These are phyloP conservation scores for Claviceps digitariae DNA, from an alignment of 2,329 filamentous ascomycete species.

Conservation along the genomic window DNA sequence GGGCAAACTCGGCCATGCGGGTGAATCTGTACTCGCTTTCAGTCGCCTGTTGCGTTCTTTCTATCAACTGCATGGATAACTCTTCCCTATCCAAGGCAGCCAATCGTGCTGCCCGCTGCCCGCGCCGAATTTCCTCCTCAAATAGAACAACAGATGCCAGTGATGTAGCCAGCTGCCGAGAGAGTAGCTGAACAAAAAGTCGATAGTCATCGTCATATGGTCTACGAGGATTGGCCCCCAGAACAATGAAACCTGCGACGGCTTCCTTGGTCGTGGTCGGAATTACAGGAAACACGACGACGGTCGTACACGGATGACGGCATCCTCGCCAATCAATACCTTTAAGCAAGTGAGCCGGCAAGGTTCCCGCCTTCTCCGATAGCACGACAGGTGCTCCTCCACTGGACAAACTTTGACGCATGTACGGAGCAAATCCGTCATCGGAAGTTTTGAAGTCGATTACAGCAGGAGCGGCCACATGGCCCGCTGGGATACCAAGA, in stretches of 20 bases:
- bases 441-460: conserved; percentile 58
- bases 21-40: conserved; percentile 69
- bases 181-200: conserved; percentile 61
- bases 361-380: conserved; percentile 49
- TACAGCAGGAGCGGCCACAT: conserved; percentile 43
- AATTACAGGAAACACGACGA: conserved; percentile 68
- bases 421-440: conserved; percentile 62
- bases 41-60: conserved; percentile 46
- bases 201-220: conserved; percentile 73
- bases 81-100: conserved; percentile 67
- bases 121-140: conserved; percentile 67
- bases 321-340: conserved; percentile 59
- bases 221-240: conserved; percentile 65
- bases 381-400: conserved; percentile 53
- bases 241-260: conserved; percentile 63
- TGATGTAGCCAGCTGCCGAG: conserved; percentile 64
- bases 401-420: conserved; percentile 59
- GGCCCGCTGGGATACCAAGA: conserved; percentile 52
- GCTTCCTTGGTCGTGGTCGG: conserved; percentile 58
- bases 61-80: conserved; percentile 59
- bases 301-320: conserved; percentile 53
- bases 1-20: conserved; percentile 71
- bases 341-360: conserved; percentile 50
- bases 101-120: conserved; percentile 58
- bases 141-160: conserved; percentile 72